Conservation (phyloP, 139 green algal species). For the Ettlia oleoabundans region DNA sequence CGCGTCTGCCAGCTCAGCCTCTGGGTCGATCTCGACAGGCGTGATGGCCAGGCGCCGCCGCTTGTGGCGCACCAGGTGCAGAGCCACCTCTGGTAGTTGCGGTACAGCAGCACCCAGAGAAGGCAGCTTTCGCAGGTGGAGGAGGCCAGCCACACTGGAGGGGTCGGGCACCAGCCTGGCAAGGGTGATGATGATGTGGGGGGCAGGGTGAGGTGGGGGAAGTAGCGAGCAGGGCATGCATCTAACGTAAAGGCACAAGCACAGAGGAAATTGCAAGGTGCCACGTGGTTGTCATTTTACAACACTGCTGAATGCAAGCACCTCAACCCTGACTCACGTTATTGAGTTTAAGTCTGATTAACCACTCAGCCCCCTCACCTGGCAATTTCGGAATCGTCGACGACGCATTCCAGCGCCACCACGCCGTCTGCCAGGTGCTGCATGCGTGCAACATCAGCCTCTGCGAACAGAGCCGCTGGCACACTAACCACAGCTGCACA, state of each 20-base stretch:
- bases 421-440: constrained; percentile 70
- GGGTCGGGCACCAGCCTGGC: constrained; percentile 61
- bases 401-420: constrained; percentile 62
- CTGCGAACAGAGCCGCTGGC: constrained; percentile 33
- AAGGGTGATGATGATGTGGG: too few relatives aligned
- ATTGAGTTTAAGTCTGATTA: too few relatives aligned
- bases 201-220: too few relatives aligned
- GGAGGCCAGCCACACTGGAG: constrained; percentile 55
- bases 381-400: constrained; percentile 66
- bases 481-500: constrained; percentile 48
- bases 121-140: constrained; percentile 68
- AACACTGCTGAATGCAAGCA: neutral
- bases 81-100: constrained; percentile 44
- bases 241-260: neutral
- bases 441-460: constrained; percentile 44
- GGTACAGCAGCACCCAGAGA: constrained; percentile 49
- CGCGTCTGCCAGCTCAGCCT: constrained; percentile 25
- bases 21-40: constrained; percentile 69
- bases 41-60: constrained; percentile 64
- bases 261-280: neutral
- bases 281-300: too few relatives aligned
- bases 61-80: constrained; percentile 72
- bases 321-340: too few relatives aligned
- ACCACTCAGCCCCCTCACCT: constrained; percentile 15
- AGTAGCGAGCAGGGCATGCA: neutral